Conservation (phyloP, 1,139 yeast genomes). For the Scheffersomyces illinoinensis region DNA sequence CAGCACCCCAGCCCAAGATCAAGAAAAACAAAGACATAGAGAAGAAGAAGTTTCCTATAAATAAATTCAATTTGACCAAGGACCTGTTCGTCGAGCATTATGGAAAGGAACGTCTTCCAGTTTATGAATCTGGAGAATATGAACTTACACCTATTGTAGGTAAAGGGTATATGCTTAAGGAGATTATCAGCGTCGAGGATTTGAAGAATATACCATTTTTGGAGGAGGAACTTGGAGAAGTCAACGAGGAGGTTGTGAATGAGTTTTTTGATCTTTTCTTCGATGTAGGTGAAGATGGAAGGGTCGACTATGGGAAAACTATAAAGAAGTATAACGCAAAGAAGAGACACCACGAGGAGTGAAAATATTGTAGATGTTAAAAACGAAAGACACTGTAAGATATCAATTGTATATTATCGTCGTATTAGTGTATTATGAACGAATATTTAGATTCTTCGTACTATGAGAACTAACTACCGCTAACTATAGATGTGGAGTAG, state of each 20-base stretch:
- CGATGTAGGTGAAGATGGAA: constrained; percentile 24
- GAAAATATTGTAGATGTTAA: neutral
- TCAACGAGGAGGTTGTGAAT: constrained; percentile 21
- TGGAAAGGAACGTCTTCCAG: constrained; percentile 40
- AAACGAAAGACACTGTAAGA: too few species aligned
- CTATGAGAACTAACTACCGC: too few species aligned
- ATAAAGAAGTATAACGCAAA: constrained; percentile 22
- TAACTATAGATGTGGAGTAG: too few species aligned
- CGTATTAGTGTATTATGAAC: too few species aligned
- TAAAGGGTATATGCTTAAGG: constrained; percentile 26
- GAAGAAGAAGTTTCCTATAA: constrained; percentile 59
- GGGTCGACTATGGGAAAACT: constrained; percentile 24
- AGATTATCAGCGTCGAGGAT: constrained; percentile 18
- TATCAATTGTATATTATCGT: too few species aligned
- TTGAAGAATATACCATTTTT: constrained; percentile 24
- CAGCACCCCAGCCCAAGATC: constrained; percentile 79
- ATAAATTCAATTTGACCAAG: constrained; percentile 34
- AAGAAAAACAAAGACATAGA: constrained; percentile 79
- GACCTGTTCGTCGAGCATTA: constrained; percentile 49
- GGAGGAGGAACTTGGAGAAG: constrained; percentile 15
- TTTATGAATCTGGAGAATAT: constrained; percentile 5
- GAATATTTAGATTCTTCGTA: too few species aligned
- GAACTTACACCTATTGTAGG: constrained; percentile 35
- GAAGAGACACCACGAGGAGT: constrained; percentile 13
- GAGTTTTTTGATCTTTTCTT: constrained; percentile 33